Evolutionary conservation across 305 asterid genomes (phyloP), one percentile per base, ranked within the genome.

Genomic region (Solanum hybrid): DNA sequence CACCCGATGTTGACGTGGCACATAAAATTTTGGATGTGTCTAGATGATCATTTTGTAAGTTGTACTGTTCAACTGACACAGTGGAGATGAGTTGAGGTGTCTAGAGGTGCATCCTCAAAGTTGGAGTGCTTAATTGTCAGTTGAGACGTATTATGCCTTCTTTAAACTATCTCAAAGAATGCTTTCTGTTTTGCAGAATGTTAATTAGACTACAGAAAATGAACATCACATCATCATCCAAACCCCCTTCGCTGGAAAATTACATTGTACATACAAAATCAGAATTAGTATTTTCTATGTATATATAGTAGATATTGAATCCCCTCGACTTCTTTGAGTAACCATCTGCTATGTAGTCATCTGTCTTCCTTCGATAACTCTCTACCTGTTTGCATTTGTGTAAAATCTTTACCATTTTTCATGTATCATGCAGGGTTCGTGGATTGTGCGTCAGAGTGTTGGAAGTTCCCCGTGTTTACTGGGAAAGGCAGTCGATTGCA

Each of bases 371-470:
- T 83, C 29, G 13, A 36, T 16, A 42, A 28, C 88, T 84, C 31
- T 84, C 42, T 84, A 0, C 22, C 9, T 46, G 22, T 84, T 46
- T 18, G 20, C 29, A 28, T 83, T 28, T 28, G 74, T 46, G 29
- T 46, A 83, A 64, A 83, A 18, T 76, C 35, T 57, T 85, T 57
- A 51, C 40, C 20, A 33, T 29, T 35, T 20, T n/a, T 11, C 42
- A 51, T 57, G 1, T 33, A 86, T 86, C 77, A 20, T 86, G 79
- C 90, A 98, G 99, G 99, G 99, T 79, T 98, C 99, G 33, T 98
- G 99, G 99, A 98, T 98, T 91, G 99, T 98, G 61, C 99, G 99
- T 36, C 99, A 97, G 93, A 98, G 99, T 91, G 99, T 97, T 89
- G 99, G 98, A 93, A 97, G 98, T 94, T 93, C 95, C 86, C 98